These are phyloP conservation scores for Hirschioporus abietinus DNA, from an alignment of 768 basidiomycete species.

Conservation along the genomic window DNA sequence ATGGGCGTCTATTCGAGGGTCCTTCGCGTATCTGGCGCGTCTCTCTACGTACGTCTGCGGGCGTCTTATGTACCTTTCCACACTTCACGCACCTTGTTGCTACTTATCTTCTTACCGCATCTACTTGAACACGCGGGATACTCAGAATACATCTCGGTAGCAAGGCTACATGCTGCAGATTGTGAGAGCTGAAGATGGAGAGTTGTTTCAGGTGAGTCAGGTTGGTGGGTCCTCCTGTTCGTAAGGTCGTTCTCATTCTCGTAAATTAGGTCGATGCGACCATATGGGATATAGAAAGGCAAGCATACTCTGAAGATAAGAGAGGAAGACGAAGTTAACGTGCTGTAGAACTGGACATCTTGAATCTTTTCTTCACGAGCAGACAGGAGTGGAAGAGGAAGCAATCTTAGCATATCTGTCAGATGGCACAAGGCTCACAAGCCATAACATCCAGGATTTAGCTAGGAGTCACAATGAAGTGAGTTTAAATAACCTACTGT, in stretches of 20 bases:
- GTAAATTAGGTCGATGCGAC: constrained; percentile 47
- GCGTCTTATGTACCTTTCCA: neutral
- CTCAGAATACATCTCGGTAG: neutral
- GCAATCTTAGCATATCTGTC: constrained; percentile 73
- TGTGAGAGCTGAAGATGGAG: constrained; percentile 38
- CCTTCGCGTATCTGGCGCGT: neutral
- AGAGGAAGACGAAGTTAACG: constrained; percentile 11
- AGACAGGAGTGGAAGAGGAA: constrained; percentile 66
- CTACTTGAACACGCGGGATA: neutral
- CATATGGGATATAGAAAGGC: constrained; percentile 77
- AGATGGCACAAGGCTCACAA: constrained; percentile 69
- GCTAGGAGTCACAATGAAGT: constrained; percentile 75
- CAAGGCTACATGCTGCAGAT: constrained; percentile 29
- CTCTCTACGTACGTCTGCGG: neutral
- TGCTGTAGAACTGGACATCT: constrained; percentile 52
- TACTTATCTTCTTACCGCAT: neutral
- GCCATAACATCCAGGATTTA: constrained; percentile 69
- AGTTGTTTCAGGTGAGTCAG: constrained; percentile 27
- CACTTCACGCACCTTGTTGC: neutral
- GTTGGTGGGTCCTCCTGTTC: neutral
- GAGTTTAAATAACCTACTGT: constrained; percentile 13
- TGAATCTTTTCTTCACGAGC: constrained; percentile 66
- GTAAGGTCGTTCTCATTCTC: neutral
- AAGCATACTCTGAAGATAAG: constrained; percentile 15
- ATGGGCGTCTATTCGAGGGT: neutral